Evolutionary conservation across 2,329 filamentous ascomycete genomes (phyloP), one percentile per base, ranked within the genome.

Genomic region (Zasmidium citrigriseum): DNA sequence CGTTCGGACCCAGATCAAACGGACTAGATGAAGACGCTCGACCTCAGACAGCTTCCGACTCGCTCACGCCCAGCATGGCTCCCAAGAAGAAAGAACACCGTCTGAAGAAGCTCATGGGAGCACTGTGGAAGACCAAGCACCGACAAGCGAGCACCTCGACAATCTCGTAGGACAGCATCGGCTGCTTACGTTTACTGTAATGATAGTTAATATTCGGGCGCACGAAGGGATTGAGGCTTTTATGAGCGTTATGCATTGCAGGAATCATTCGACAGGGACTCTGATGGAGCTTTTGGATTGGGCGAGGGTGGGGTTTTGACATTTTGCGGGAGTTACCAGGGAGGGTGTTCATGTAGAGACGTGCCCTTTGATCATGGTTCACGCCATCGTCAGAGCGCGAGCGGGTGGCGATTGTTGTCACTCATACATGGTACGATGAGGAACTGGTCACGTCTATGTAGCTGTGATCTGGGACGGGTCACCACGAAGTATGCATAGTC

Each of bases 61-160:
- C 61, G 91, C 29, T 89, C 88, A 65, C 83, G 88, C 75, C 23
- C 75, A 75, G 53, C 25, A 27, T 23, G 23, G 71, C 74, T 57
- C 73, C 89, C 66, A 86, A 85, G 71, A 90, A 87, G 78, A 89
- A 86, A 72, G 79, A 85, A 38, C 89, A 86, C 71, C 83, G 89
- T 25, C 76, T 92, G 38, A 89, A 89, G 71, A 87, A 88, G 52
- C 81, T 92, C 77, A 86, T 91, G 81, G 93, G 93, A 73, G 93
- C 89, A 89, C 90, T 89, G 75, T 79, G 81, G 10, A 86, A 82
- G 34, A 41, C 29, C 29, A 54, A 54, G 68, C 65, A 56, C 58
- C 64, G 64, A 44, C 60, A 65, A 49, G 61, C 58, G 60, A 66
- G 63, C 64, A 62, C 59, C 21, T 64, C 63, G 29, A 64, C 61